These are phyloP conservation scores for Ormosia emarginata DNA, from an alignment of 306 rosid genomes.

Conservation along the genomic window DNA sequence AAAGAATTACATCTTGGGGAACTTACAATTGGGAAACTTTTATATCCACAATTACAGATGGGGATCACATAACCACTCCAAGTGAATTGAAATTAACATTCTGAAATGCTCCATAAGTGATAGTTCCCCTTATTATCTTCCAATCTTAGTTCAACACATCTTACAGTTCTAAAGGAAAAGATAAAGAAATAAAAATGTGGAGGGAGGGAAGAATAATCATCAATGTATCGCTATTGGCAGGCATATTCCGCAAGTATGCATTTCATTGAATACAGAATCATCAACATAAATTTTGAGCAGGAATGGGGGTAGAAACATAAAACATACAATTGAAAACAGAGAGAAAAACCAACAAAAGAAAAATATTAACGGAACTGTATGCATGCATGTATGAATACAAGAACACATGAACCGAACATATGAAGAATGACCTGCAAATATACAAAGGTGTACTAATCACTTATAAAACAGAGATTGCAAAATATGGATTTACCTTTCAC, in stretches of 20 bases:
- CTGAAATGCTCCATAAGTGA: neutral
- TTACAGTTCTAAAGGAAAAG: neutral
- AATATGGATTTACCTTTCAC: slow-evolving; percentile 68
- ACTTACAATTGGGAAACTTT: neutral
- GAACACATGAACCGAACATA: neutral
- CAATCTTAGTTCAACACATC: neutral
- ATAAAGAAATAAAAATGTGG: neutral
- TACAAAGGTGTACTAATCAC: neutral
- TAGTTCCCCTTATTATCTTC: neutral
- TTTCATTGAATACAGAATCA: neutral
- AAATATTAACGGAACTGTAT: neutral
- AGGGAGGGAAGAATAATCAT: neutral
- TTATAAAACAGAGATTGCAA: slow-evolving; percentile 1
- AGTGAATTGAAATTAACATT: neutral
- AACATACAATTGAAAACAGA: neutral
- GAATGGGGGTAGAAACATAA: neutral
- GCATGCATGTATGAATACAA: neutral
- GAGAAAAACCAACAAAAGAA: neutral
- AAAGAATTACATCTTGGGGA: neutral
- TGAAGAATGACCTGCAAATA: neutral
- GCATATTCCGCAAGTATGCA: neutral
- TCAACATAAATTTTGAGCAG: neutral
- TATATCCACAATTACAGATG: neutral
- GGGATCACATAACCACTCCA: neutral
- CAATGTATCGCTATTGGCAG: neutral